Evolutionary conservation across 2,329 filamentous ascomycete genomes (phyloP).

Genomic region (Aspergillus pseudonomiae): DNA sequence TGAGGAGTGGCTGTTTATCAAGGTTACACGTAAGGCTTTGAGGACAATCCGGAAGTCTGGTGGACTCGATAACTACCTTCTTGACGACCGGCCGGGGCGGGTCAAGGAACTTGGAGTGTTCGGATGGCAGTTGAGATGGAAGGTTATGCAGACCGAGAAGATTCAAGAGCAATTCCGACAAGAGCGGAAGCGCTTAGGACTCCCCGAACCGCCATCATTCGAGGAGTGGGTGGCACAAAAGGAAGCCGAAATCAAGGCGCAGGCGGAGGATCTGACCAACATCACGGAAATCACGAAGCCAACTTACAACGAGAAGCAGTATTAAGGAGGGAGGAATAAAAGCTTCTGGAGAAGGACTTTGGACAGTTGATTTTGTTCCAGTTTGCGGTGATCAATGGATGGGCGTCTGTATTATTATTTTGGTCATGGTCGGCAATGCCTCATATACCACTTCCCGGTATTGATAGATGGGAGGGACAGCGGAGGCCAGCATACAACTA

Average conservation of each 20-base stretch:
- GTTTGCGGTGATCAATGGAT: conserved; percentile 13
- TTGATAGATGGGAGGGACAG: neutral
- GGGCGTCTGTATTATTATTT: conserved; percentile 25
- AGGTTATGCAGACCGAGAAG: conserved; percentile 76
- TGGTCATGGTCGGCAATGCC: conserved; percentile 16
- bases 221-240: conserved; percentile 50
- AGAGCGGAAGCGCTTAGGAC: conserved; percentile 67
- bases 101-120: conserved; percentile 85
- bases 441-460: conserved; percentile 7
- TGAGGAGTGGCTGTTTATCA: conserved; percentile 46
- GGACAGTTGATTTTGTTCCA: conserved; percentile 10
- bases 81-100: conserved; percentile 75
- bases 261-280: conserved; percentile 39
- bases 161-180: conserved; percentile 68
- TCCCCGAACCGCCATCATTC: conserved; percentile 56
- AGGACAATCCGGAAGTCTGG: conserved; percentile 76
- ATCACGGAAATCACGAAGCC: conserved; percentile 39
- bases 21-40: conserved; percentile 49
- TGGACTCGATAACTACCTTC: conserved; percentile 87
- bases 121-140: conserved; percentile 89
- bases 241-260: conserved; percentile 40
- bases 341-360: neutral
- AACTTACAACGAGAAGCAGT: conserved; percentile 31
- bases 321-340: conserved; percentile 20
- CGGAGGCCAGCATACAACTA: conserved; percentile 5